These are phyloP conservation scores for Lachnellula hyalina DNA, from an alignment of 2,329 filamentous ascomycete genomes.

Conservation along the genomic window DNA sequence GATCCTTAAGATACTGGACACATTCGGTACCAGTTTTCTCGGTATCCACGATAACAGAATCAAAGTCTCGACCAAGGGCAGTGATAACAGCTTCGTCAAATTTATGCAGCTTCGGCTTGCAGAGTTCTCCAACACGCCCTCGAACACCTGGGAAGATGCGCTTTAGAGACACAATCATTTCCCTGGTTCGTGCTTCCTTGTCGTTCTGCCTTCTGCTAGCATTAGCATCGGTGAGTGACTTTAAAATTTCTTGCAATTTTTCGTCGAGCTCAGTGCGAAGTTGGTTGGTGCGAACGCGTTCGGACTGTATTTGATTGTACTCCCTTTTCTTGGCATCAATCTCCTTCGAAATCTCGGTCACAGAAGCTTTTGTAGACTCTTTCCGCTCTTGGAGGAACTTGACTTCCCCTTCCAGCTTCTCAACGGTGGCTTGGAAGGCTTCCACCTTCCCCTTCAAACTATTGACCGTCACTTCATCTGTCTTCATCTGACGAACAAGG, in stretches of 20 bases:
- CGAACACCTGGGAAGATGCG: constrained; percentile 88
- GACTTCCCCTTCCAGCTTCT: constrained; percentile 69
- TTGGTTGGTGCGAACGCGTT: constrained; percentile 74
- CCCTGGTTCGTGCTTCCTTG: constrained; percentile 71
- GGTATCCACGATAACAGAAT: constrained; percentile 90
- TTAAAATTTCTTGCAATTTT: constrained; percentile 75
- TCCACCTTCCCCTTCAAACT: constrained; percentile 87
- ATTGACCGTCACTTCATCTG: constrained; percentile 84
- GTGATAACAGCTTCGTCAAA: constrained; percentile 90
- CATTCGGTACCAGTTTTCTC: constrained; percentile 93
- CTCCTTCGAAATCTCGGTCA: constrained; percentile 67
- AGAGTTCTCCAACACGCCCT: constrained; percentile 84
- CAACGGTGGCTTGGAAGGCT: constrained; percentile 64
- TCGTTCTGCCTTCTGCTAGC: constrained; percentile 81
- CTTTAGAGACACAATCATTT: constrained; percentile 80
- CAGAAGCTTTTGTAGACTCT: constrained; percentile 52
- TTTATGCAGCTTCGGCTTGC: constrained; percentile 95
- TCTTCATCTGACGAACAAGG: constrained; percentile 82
- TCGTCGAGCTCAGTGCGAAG: constrained; percentile 86
- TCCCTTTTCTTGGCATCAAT: constrained; percentile 87
- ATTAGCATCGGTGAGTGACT: constrained; percentile 78
- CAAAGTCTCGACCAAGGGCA: constrained; percentile 86
- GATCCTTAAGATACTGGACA: constrained; percentile 88
- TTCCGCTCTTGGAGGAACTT: constrained; percentile 64
- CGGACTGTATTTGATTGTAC: constrained; percentile 78